Evolutionary conservation across 176 grass and related monocot species (phyloP).

Genomic region (Paspalum vaginatum): DNA sequence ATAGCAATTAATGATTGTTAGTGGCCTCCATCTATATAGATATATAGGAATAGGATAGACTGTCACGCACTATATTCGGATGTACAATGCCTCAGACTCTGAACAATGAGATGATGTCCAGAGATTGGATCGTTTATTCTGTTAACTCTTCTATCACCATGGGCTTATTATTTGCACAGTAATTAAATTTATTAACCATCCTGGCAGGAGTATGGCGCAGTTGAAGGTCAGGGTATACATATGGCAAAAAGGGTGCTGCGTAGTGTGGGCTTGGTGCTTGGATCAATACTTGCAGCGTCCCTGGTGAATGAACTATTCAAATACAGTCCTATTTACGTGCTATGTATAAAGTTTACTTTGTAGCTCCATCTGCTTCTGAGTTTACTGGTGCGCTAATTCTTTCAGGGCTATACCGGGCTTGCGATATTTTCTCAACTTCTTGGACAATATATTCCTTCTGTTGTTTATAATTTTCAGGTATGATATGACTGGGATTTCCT

Average conservation of each 20-base stretch:
- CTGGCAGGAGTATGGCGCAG: conserved; percentile 61
- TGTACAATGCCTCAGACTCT: not conserved
- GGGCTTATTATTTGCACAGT: not conserved
- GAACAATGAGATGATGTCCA: conserved; percentile 13
- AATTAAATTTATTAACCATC: conserved; percentile 5
- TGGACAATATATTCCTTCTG: conserved; percentile 28
- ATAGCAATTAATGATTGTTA: no score
- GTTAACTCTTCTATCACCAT: not conserved
- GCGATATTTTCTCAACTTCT: conserved; percentile 31
- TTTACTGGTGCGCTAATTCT: not conserved
- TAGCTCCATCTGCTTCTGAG: conserved; percentile 10
- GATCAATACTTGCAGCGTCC: conserved; percentile 60
- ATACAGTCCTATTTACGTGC: no score
- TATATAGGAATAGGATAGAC: no score
- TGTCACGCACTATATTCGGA: not conserved
- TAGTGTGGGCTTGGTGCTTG: conserved; percentile 64
- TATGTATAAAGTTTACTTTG: not conserved
- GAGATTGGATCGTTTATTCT: conserved; percentile 2
- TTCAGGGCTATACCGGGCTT: conserved; percentile 38
- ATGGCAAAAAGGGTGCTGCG: conserved; percentile 68
- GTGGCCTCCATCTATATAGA: no score
- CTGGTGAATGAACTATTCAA: conserved; percentile 35
- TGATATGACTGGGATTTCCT: conserved; percentile 3
- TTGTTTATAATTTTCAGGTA: conserved; percentile 56
- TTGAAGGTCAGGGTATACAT: conserved; percentile 62